These are phyloP conservation scores for Ophiorrhiza pumila DNA, from an alignment of 257 asterid species.

Conservation along the genomic window DNA sequence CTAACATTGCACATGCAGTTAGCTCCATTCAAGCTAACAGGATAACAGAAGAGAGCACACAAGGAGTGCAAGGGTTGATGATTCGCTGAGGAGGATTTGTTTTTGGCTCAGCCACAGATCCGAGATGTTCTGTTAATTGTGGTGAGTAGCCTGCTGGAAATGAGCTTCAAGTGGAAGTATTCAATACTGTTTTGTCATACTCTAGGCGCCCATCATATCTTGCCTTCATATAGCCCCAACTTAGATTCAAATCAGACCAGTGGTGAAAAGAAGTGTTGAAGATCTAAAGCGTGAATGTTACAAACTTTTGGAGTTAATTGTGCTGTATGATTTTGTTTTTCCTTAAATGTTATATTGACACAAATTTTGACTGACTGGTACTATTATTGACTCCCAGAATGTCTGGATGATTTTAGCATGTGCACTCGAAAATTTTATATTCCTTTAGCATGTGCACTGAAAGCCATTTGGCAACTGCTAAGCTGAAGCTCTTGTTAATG, in stretches of 20 bases:
- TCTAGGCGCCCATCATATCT: not conserved
- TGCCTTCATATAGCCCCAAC: not conserved
- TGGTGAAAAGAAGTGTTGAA: not conserved
- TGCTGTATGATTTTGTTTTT: not conserved
- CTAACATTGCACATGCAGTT: slow-evolving; percentile 55
- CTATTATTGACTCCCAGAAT: not conserved
- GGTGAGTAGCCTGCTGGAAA: not conserved
- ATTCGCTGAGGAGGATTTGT: slow-evolving; percentile 49
- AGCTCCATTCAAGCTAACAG: slow-evolving; percentile 78
- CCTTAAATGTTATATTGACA: not conserved
- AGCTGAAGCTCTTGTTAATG: too few relatives aligned
- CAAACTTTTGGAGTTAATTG: slow-evolving; percentile 7
- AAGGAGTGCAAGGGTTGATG: slow-evolving; percentile 59
- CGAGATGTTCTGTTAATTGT: slow-evolving; percentile 8
- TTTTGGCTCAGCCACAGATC: slow-evolving; percentile 11
- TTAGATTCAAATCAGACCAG: slow-evolving; percentile 5
- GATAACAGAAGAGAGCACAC: slow-evolving; percentile 63
- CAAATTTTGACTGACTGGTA: not conserved
- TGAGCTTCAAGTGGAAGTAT: not conserved
- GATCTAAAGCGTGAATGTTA: not conserved
- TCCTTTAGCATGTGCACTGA: not conserved
- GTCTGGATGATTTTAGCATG: not conserved
- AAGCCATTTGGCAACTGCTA: too few relatives aligned
- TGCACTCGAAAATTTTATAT: too few relatives aligned
- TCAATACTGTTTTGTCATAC: not conserved